Base-by-base conservation (phyloP, 768 basidiomycete species). In the Kwoniella heveanensis region DNA sequence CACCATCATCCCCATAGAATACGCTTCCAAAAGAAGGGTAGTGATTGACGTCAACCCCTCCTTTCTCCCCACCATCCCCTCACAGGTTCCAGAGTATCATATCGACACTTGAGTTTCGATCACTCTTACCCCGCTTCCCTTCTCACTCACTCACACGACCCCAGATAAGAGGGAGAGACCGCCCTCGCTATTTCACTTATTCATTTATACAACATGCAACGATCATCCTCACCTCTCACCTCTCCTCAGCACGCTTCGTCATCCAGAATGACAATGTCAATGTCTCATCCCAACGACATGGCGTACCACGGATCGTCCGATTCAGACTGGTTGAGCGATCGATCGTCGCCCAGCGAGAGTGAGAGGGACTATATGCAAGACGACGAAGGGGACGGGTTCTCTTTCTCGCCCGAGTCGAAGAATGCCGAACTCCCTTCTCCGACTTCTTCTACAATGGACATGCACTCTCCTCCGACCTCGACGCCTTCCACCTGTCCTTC, bases 351-450 rank as follows among this genome's bases (percentile, higher is more conserved):
- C 17, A 44, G 10, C 15, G 39, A 44, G 39, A 44, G 39, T 17
- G 39, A 44, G 39, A 9, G 39, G 17, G 39, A 44, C 19, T 44
- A 10, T 19, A 44, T 44, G 39, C 39, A 44, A 3, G 39, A 44
- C 39, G 39, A 44, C 17, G 39, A 44, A 44, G 39, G 10, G 39
- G 57, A 58, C n/a, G 37, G 21, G 9, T 24, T 46, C 12, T 24
- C 22, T 9, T 58, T 58, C 27, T 58, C 57, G 22, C 57, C 57
- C 22, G 57, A 58, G 50, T 58, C 57, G 17, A 51, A 60, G 27
- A 19, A n/a, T 22, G 13, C 47, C 50, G 29, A 51, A n/a, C 22
- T 60, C 8, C 58, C 50, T 22, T 51, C 58, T 12, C 26, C 39
- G 39, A 44, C 29, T 21, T 47, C 56, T 27, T 44, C 57, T 22